phyloP scores from a whole-genome alignment of 768 basidiomycete genomes.

The Amanita phalloides region DNA sequence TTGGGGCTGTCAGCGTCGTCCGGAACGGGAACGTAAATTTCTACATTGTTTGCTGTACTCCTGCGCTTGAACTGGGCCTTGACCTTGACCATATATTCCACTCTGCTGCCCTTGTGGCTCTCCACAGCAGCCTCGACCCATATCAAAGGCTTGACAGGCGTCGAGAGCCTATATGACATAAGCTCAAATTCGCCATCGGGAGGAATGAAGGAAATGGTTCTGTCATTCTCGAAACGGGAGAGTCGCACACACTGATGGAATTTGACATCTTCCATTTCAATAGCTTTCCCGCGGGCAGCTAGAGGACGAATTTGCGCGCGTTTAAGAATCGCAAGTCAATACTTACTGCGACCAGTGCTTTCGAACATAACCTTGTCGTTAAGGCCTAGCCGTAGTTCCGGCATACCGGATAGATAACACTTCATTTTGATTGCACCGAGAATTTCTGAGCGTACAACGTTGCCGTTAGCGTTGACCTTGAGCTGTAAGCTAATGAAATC shows the following conservation, averaged over 20 bases:
- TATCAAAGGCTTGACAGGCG: conserved; percentile 92
- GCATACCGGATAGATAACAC: conserved; percentile 99
- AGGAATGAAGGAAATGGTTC: conserved; percentile 98
- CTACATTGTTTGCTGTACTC: conserved; percentile 96
- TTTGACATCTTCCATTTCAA: conserved; percentile 99
- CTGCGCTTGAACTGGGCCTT: conserved; percentile 97
- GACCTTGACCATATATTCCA: conserved; percentile 94
- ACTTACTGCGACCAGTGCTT: conserved; percentile 86
- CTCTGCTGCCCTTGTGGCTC: conserved; percentile 83
- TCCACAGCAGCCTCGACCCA: conserved; percentile 98
- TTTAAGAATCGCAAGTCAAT: not conserved
- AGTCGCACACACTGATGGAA: conserved; percentile 99
- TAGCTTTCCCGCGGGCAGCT: conserved; percentile 93
- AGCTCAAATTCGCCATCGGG: conserved; percentile 98
- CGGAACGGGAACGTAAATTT: conserved; percentile 97
- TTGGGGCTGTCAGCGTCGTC: conserved; percentile 98
- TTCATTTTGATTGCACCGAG: conserved; percentile 99
- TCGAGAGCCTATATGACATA: conserved; percentile 95
- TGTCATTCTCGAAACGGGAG: conserved; percentile 95
- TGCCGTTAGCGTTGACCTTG: conserved; percentile 93
- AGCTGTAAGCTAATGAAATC: not conserved
- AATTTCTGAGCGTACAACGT: conserved; percentile 95
- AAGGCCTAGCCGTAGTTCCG: conserved; percentile 86
- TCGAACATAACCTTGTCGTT: conserved; percentile 99
- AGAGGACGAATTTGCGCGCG: conserved; percentile 4